Conservation (phyloP, 331 rosid genomes). For the Stylosanthes scabra region DNA sequence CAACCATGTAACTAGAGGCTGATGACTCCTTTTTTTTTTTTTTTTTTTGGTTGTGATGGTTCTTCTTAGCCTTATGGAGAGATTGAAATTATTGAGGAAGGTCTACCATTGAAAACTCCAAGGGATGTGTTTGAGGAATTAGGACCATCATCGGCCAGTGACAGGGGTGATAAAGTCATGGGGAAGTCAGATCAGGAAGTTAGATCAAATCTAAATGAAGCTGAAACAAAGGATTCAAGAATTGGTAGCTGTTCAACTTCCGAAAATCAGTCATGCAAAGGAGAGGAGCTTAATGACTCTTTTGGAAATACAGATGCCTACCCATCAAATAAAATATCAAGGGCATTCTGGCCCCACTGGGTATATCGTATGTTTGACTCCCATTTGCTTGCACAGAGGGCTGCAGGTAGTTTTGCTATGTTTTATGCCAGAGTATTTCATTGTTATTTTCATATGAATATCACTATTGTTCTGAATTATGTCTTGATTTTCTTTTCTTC, state of each 20-base stretch:
- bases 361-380: conserved; percentile 91
- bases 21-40: conserved; percentile 33
- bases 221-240: conserved; percentile 47
- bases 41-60: conserved; percentile 35
- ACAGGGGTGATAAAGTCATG: conserved; percentile 51
- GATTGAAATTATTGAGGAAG: conserved; percentile 93
- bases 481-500: conserved; percentile 24
- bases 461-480: conserved; percentile 24
- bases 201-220: conserved; percentile 47
- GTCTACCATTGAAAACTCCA: conserved; percentile 77
- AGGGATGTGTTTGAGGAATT: conserved; percentile 70
- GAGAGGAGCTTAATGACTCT: conserved; percentile 44
- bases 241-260: conserved; percentile 58
- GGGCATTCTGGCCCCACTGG: conserved; percentile 85
- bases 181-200: conserved; percentile 55
- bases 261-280: conserved; percentile 48
- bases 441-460: neutral
- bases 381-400: conserved; percentile 83
- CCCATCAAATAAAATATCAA: conserved; percentile 57
- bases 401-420: conserved; percentile 67
- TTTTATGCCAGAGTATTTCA: conserved; percentile 21
- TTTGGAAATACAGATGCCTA: conserved; percentile 41
- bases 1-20: conserved; percentile 36
- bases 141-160: conserved; percentile 56
- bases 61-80: conserved; percentile 92